phyloP scores from a whole-genome alignment of 768 basidiomycete species.

The Vishniacozyma victoriae region DNA sequence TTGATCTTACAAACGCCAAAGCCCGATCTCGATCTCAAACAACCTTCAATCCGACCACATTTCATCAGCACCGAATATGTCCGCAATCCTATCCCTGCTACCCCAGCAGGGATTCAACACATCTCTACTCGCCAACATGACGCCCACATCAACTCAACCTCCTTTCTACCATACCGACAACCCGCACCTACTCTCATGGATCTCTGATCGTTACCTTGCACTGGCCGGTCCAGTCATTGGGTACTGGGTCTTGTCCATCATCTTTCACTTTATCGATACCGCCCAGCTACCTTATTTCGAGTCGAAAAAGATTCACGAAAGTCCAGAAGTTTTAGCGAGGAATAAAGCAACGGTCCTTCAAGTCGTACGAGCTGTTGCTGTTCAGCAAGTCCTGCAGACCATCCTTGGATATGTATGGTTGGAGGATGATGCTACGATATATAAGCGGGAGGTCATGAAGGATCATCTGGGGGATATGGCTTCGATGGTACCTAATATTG shows the following conservation, averaged over 20 bases:
- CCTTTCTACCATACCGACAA: conserved; percentile 49
- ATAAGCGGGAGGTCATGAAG: conserved; percentile 29
- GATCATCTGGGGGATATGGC: conserved; percentile 43
- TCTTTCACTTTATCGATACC: conserved; percentile 79
- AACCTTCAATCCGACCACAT: too few species aligned
- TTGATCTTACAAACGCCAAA: too few species aligned
- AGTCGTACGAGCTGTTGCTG: conserved; percentile 71
- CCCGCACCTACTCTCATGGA: conserved; percentile 48
- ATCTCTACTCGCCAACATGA: conserved; percentile 31
- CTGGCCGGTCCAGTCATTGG: conserved; percentile 68
- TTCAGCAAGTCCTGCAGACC: conserved; percentile 85
- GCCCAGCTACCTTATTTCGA: conserved; percentile 63
- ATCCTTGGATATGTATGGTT: conserved; percentile 65
- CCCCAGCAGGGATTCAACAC: conserved; percentile 25
- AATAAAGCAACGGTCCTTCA: conserved; percentile 68
- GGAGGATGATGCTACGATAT: conserved; percentile 49
- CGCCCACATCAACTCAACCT: conserved; percentile 31
- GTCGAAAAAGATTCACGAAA: conserved; percentile 80
- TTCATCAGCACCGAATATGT: conserved; percentile 1
- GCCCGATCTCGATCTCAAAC: too few species aligned
- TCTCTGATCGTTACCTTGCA: conserved; percentile 68
- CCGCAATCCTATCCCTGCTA: not conserved
- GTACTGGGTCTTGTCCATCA: conserved; percentile 75
- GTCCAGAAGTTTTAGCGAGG: conserved; percentile 64
- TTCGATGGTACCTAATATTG: conserved; percentile 46